A percentile compares a stretch with the other conserved stretches of the same genome.
Conservation (phyloP, 768 basidiomycete genomes). For the Trametes meyenii region DNA sequence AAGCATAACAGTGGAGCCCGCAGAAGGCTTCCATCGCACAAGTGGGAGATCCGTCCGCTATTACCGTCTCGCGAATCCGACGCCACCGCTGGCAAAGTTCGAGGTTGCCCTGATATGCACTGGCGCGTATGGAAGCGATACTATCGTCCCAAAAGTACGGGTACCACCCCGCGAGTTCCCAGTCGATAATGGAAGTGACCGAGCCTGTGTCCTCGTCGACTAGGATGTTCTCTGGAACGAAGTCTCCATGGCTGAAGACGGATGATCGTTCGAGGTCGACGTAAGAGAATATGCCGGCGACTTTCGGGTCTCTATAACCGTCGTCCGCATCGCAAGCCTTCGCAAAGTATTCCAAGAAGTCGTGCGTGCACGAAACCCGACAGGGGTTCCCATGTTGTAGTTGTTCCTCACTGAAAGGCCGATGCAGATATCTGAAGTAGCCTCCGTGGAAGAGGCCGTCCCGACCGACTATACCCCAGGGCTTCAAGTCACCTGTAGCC, state of each 20-base stretch:
- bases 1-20: conserved; percentile 32
- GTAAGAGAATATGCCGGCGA: not conserved
- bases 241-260: not conserved
- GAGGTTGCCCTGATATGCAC: not conserved
- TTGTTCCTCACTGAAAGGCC: not conserved
- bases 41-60: not conserved
- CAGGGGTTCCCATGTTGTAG: not conserved
- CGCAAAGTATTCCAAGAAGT: conserved; percentile 1
- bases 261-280: not conserved
- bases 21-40: not conserved
- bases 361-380: not conserved
- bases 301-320: not conserved
- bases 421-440: not conserved
- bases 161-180: conserved; percentile 6
- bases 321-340: not conserved
- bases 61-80: not conserved
- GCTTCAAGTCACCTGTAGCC: not conserved
- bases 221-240: conserved; percentile 1
- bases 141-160: conserved; percentile 1
- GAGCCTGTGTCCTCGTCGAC: not conserved
- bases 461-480: not conserved
- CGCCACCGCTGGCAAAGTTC: not conserved
- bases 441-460: conserved; percentile 1
- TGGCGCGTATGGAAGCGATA: not conserved
- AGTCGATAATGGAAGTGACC: not conserved